Evolutionary conservation across 805 yeast genomes (phyloP), one percentile per base, ranked within the genome.

Genomic region (Metschnikowia proteae): DNA sequence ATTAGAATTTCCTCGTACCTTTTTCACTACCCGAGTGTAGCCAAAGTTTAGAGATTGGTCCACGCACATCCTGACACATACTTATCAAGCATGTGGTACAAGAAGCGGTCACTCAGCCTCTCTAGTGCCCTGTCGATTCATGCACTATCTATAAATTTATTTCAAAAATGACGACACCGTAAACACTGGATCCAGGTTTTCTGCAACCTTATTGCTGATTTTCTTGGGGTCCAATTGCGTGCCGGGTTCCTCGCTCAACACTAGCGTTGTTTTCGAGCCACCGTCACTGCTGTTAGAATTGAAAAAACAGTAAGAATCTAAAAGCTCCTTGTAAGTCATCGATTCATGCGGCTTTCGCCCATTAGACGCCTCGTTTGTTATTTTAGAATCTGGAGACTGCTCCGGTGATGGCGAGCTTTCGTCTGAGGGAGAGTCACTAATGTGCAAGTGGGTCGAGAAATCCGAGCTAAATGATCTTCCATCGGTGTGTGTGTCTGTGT

Each of bases 231-330:
- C 38, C 27, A 25, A 13, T 1, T 23, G 28, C 2, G 46, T 10
- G 13, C 47, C 41, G 4, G 56, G 56, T 11, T 48, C 50, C 27
- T 56, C 59, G 29, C 59, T 56, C 53, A 56, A 42, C 34, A 56
- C 57, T 26, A 50, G 46, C 4, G 58, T 56, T 3, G 57, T 44
- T 35, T 46, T 47, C 17, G 57, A 60, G 23, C 55, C 51, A 22
- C 58, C 55, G 32, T 54, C 57, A 6, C 50, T 50, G n/a, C 53
- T 40, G n/a, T 56, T 55, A 3, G 64, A 43, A 8, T 67, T 57
- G 48, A 78, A 83, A 56, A 83, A 83, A 55, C 88, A 83, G 57
- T 80, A 83, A 28, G 78, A 75, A 43, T 82, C 81, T 45, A 83
- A 63, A 22, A 83, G 63, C 49, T 81, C 80, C 53, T 78, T 75